Evolutionary conservation across 768 basidiomycete genomes (phyloP), one percentile per base, ranked within the genome.

Genomic region (Boletus edulis): DNA sequence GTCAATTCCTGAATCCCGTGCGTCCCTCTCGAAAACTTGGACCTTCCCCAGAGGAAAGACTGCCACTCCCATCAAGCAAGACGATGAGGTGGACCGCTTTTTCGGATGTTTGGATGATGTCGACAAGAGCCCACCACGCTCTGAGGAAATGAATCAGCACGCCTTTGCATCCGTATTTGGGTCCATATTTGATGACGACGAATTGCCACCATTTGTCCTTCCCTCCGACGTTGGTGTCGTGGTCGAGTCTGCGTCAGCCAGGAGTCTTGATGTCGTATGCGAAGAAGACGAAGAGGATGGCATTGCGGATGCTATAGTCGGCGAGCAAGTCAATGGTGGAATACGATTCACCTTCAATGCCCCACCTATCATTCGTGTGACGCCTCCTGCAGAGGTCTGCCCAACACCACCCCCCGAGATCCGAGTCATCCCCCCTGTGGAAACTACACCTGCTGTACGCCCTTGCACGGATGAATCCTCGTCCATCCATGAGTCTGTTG

Each of bases 311-410:
- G 62, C 63, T 5, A 74, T 83, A 60, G 76, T 83, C 51, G 85
- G 84, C 31, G 81, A 86, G 56, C 70, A 67, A 52, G 80, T 81
- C 41, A 82, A 79, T 47, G 78, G 84, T 31, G 89, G 89, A 6
- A 87, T 91, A 65, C 83, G 79, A 57, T 89, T 91, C 61, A 86
- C 79, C 4, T 89, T 91, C 57, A 83, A 81, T 4, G 81, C 84
- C 18, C 85, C 89, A n/a, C 71, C 68, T 40, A 58, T 61, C 41
- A 60, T 62, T 54, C 58, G 53, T 58, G 60, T 66, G 35, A 64
- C 70, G 20, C 63, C 73, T 34, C 65, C 72, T 8, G 56, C 62
- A 9, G 56, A 61, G 3, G 31, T 57, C 53, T 65, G 55, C 55
- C 48, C 54, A 18, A 65, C 70, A n/a, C 64, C 72, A 11, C 64